These are phyloP conservation scores for Plasmodium malariae DNA, from an alignment of 169 alveolate species.

Conservation along the genomic window DNA sequence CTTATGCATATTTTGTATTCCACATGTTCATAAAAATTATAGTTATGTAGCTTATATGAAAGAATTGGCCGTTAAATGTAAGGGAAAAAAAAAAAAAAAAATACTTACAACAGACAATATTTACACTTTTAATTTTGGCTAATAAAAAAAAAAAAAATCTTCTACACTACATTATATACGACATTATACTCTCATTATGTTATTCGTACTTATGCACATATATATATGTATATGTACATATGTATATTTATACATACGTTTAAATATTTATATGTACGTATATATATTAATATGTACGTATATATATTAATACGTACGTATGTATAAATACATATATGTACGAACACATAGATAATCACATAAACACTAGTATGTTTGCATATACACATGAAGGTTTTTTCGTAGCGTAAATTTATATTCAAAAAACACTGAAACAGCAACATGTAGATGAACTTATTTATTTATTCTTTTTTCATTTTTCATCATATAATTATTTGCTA, in stretches of 20 bases:
- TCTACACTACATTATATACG: too few species aligned
- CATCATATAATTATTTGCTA: neutral
- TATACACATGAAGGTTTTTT: neutral
- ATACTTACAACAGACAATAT: too few species aligned
- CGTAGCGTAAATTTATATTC: neutral
- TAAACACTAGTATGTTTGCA: neutral
- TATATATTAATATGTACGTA: too few species aligned
- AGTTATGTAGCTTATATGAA: constrained; percentile 1
- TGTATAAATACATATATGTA: neutral
- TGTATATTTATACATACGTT: neutral
- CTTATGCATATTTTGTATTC: constrained; percentile 31
- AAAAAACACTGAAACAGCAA: neutral
- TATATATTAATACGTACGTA: too few species aligned
- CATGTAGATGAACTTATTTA: neutral
- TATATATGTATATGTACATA: too few species aligned
- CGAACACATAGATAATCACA: neutral
- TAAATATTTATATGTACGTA: neutral
- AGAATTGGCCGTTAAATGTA: neutral
- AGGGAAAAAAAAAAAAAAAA: constrained; percentile 17
- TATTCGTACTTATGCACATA: neutral
- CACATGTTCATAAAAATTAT: constrained; percentile 15
- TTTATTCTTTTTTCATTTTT: neutral
- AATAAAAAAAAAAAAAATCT: too few species aligned
- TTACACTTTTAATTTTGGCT: too few species aligned
- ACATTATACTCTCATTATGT: too few species aligned